Conservation (phyloP, 2,329 filamentous ascomycete species). For the Dothideomycetidae sp. region DNA sequence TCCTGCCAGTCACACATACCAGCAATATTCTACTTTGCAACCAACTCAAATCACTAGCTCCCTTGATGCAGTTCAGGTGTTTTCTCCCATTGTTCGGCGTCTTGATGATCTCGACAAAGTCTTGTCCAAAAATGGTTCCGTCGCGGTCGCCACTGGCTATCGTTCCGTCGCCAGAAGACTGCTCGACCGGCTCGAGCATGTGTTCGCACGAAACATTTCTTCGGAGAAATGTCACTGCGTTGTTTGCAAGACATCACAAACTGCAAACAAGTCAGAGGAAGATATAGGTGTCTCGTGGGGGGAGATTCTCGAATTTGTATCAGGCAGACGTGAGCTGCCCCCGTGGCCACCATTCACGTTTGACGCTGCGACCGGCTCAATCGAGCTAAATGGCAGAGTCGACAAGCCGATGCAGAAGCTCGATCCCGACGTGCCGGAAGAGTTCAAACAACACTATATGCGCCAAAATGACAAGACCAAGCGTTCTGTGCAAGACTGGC, state of each 20-base stretch:
- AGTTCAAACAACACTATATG: slow-evolving; percentile 84
- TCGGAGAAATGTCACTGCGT: slow-evolving; percentile 73
- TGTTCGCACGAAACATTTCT: slow-evolving; percentile 86
- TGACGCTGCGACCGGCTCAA: slow-evolving; percentile 39
- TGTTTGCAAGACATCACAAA: slow-evolving; percentile 51
- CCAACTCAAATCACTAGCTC: slow-evolving; percentile 20
- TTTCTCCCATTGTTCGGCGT: slow-evolving; percentile 67
- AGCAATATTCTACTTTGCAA: slow-evolving; percentile 40
- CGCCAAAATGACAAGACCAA: slow-evolving; percentile 86
- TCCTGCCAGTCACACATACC: slow-evolving; percentile 42
- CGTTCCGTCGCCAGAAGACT: slow-evolving; percentile 82
- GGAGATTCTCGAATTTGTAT: slow-evolving; percentile 84
- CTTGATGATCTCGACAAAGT: slow-evolving; percentile 78
- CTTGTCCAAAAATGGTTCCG: slow-evolving; percentile 66
- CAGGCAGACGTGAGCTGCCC: slow-evolving; percentile 73
- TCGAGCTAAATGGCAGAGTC: slow-evolving; percentile 37
- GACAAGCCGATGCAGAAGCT: slow-evolving; percentile 57
- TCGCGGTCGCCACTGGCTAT: slow-evolving; percentile 91
- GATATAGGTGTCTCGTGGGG: slow-evolving; percentile 76
- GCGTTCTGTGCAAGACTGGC: slow-evolving; percentile 80
- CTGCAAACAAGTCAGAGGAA: slow-evolving; percentile 33
- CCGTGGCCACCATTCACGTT: slow-evolving; percentile 77
- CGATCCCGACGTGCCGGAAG: slow-evolving; percentile 85
- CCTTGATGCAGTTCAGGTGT: slow-evolving; percentile 55
- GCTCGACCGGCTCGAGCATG: slow-evolving; percentile 79